Percentiles rank a stretch among this genome's conserved stretches.
Conservation (phyloP, 768 basidiomycete species). For the Termitomyces sp. region DNA sequence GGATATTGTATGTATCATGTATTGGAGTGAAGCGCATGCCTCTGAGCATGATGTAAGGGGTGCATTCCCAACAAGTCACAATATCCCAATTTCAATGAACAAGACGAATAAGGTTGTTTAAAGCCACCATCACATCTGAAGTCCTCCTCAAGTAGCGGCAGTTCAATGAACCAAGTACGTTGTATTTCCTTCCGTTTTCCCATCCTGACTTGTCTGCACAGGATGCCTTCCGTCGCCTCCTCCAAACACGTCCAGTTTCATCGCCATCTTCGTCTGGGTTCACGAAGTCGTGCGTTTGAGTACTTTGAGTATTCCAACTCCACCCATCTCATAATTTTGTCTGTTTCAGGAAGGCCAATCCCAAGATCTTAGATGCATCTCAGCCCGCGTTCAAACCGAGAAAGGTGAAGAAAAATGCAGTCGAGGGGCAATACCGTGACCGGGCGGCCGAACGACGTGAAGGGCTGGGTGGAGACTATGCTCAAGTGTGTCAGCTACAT, state of each 20-base stretch:
- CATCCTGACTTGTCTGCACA: conserved; percentile 19
- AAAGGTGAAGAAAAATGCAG: conserved; percentile 57
- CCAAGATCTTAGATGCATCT: conserved; percentile 35
- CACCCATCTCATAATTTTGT: conserved; percentile 1
- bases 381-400: conserved; percentile 79
- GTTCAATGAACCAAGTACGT: conserved; percentile 33
- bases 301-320: conserved; percentile 1
- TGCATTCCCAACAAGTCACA: too few species aligned
- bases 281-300: conserved; percentile 26
- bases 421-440: conserved; percentile 60
- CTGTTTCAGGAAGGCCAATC: conserved; percentile 37
- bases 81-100: too few species aligned
- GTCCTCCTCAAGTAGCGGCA: not conserved
- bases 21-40: too few species aligned
- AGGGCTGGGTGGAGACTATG: conserved; percentile 71
- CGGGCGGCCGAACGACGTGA: conserved; percentile 70
- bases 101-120: not conserved
- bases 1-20: too few species aligned
- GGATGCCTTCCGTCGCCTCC: conserved; percentile 59
- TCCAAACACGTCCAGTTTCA: conserved; percentile 28
- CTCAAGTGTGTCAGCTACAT: conserved; percentile 44
- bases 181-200: not conserved
- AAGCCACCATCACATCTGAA: not conserved
- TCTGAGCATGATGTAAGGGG: too few species aligned
- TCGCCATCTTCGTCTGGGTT: conserved; percentile 20